phyloP scores from a whole-genome alignment of 257 asterid genomes.

The Ehretia macrophylla region DNA sequence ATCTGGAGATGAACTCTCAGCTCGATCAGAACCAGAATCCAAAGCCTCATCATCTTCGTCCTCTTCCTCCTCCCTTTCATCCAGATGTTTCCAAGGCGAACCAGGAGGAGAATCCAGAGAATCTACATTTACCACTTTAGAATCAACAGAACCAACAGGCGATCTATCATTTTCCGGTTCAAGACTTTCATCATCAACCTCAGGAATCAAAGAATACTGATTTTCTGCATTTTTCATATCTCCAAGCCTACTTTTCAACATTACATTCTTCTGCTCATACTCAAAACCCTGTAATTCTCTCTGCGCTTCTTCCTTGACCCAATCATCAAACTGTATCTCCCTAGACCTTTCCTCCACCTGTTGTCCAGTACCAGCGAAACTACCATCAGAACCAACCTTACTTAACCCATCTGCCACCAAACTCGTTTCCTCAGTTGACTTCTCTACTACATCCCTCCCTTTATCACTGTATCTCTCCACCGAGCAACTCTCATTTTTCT shows the following conservation, averaged over 20 bases:
- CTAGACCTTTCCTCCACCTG: constrained; percentile 33
- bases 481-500: constrained; percentile 40
- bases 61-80: constrained; percentile 26
- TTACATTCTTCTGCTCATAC: constrained; percentile 6
- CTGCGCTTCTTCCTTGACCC: constrained; percentile 22
- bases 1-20: constrained; percentile 89
- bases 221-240: constrained; percentile 13
- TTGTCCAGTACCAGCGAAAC: constrained; percentile 32
- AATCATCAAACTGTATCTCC: constrained; percentile 29
- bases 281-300: constrained; percentile 3
- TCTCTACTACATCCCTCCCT: constrained; percentile 22
- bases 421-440: constrained; percentile 16
- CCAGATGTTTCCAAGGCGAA: constrained; percentile 40
- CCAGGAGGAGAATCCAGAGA: constrained; percentile 39
- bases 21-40: constrained; percentile 72
- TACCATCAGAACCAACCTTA: constrained; percentile 27
- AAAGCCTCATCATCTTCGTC: constrained; percentile 35
- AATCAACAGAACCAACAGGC: constrained; percentile 59
- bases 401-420: constrained; percentile 9
- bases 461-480: constrained; percentile 41
- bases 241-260: constrained; percentile 29
- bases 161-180: constrained; percentile 58
- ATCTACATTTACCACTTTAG: constrained; percentile 66
- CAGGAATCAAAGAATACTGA: constrained; percentile 1
- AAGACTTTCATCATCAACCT: constrained; percentile 29